These are phyloP conservation scores for Backusella australiensis DNA, from an alignment of 192 early-diverging fungal genomes.

Conservation along the genomic window DNA sequence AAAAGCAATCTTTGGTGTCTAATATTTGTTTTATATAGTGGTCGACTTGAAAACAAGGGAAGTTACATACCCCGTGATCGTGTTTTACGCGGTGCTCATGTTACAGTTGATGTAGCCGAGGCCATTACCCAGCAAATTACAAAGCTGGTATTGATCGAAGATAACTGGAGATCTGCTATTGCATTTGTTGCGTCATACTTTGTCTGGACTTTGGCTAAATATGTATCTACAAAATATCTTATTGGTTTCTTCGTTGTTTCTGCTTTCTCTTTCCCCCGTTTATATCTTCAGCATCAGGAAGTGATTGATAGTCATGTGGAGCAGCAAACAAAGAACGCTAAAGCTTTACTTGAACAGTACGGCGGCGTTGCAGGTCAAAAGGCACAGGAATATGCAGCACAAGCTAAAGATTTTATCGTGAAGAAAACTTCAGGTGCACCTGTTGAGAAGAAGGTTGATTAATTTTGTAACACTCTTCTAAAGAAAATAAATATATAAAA, in stretches of 20 bases:
- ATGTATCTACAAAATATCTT: constrained; percentile 31
- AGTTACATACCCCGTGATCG: constrained; percentile 30
- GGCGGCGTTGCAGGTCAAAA: constrained; percentile 27
- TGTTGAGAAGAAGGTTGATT: constrained; percentile 7
- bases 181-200: constrained; percentile 20
- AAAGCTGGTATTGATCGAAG: constrained; percentile 33
- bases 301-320: constrained; percentile 27
- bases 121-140: constrained; percentile 22
- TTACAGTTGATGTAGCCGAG: constrained; percentile 32
- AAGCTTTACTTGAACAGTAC: constrained; percentile 22
- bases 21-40: constrained; percentile 14
- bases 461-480: not conserved
- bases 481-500: not conserved
- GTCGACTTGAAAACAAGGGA: constrained; percentile 16
- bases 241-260: constrained; percentile 21
- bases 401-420: constrained; percentile 19
- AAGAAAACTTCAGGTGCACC: not conserved
- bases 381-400: constrained; percentile 22
- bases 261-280: constrained; percentile 26
- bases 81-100: constrained; percentile 20
- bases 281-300: constrained; percentile 34
- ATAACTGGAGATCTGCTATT: constrained; percentile 25
- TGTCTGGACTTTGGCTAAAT: constrained; percentile 34
- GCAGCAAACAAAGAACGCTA: constrained; percentile 21
- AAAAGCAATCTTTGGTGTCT: not conserved